phyloP scores from a whole-genome alignment of 495 filamentous ascomycete species.

The Hypoxylon trugodes region DNA sequence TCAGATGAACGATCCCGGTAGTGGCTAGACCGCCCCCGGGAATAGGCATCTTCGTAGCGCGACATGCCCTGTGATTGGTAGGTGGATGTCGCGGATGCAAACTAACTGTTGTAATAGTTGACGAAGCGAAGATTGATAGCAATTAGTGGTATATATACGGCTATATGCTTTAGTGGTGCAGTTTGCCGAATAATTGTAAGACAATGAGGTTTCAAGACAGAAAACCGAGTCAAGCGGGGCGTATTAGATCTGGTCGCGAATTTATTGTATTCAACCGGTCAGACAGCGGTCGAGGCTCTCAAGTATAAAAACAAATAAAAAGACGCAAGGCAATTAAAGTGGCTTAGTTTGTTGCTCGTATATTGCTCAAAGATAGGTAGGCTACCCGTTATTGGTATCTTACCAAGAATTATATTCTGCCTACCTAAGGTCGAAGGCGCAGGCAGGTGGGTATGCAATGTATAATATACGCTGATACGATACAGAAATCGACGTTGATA shows the following conservation, averaged over 20 bases:
- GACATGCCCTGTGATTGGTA: constrained; percentile 35
- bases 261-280: constrained; percentile 18
- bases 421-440: constrained; percentile 26
- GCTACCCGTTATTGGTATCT: constrained; percentile 25
- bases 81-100: constrained; percentile 3
- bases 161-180: constrained; percentile 1
- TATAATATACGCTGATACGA: no score
- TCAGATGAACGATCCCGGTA: constrained; percentile 23
- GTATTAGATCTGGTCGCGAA: constrained; percentile 1
- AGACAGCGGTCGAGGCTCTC: constrained; percentile 7
- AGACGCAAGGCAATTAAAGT: constrained; percentile 9
- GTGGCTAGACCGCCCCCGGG: constrained; percentile 25
- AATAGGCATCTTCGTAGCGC: constrained; percentile 40
- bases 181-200: constrained; percentile 2
- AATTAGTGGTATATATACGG: neutral
- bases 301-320: constrained; percentile 4
- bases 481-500: no score
- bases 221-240: neutral
- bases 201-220: constrained; percentile 17
- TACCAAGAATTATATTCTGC: constrained; percentile 28
- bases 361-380: no score
- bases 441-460: constrained; percentile 12
- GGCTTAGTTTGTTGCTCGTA: neutral
- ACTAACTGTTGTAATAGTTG: constrained; percentile 4
- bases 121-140: neutral